A percentile compares a stretch with the other conserved stretches of the same genome.
Conservation (phyloP, 1,284 basidiomycete genomes). For the Melanopsichium pennsylvanicum region DNA sequence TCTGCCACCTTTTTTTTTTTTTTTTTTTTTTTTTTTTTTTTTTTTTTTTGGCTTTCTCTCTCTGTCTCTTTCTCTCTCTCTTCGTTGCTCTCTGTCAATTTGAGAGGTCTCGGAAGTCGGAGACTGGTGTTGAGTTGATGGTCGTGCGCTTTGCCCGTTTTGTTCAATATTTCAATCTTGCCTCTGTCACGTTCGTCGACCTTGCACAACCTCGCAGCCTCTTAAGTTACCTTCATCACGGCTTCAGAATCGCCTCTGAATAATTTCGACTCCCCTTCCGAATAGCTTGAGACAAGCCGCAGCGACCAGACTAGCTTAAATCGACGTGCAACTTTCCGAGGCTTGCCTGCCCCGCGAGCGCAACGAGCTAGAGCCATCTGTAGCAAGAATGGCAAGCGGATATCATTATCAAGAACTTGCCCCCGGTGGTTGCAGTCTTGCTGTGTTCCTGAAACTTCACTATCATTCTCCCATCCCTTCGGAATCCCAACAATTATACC, state of each 20-base stretch:
- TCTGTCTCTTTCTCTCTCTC: background rate
- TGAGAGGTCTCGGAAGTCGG: background rate
- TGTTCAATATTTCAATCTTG: background rate
- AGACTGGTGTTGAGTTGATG: background rate
- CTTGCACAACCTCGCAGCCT: background rate
- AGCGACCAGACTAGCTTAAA: no score
- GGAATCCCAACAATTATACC: constrained; percentile 15
- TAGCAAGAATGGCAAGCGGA: constrained; percentile 36
- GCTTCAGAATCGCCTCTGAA: no score
- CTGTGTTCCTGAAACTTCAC: constrained; percentile 41
- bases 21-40: background rate
- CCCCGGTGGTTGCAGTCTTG: constrained; percentile 52
- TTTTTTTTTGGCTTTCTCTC: background rate
- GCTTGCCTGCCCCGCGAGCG: no score
- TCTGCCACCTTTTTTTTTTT: constrained; percentile 3
- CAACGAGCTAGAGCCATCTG: no score
- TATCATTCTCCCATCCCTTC: constrained; percentile 25
- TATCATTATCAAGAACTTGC: constrained; percentile 50
- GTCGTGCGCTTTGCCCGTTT: constrained; percentile 5
- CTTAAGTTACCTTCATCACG: no score
- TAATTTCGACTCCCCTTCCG: no score
- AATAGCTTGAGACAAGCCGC: no score
- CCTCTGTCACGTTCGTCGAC: background rate
- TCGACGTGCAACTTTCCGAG: no score
- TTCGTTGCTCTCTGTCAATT: background rate